Base-by-base conservation (phyloP, 495 filamentous ascomycete genomes). In the Ramalina intermedia region DNA sequence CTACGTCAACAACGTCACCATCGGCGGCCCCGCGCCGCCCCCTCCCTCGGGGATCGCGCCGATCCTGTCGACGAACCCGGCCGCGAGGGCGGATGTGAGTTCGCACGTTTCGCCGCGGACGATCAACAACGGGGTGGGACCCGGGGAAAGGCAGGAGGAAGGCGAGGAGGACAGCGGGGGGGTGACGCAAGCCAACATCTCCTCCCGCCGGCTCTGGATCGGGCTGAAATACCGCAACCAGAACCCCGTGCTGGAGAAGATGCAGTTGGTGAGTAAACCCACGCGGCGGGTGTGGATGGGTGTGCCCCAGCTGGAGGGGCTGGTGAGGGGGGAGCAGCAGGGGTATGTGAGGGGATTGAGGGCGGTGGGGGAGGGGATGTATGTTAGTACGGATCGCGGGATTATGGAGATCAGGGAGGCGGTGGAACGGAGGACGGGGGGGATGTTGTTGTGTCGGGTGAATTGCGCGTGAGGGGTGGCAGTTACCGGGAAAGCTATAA, bases 221-320 rank as follows among this genome's bases (percentile, higher is more conserved):
- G 89, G 87, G 8, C 65, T 96, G 57, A 96, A 96, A 69, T 98
- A 98, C 70, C 87, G 75, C 76, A 79, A 87, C 58, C 85, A 85
- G 59, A 69, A 84, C 61, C 85, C 93, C 3, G 91, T 98, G 43
- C 59, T 98, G 48, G 73, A 72, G 29, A 70, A 78, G 57, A 74
- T 94, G 64, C 55, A 56, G 26, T 65, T 87, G 66, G 69, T 94
- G 41, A 81, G 75, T 57, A 91, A 82, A 61, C 86, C 89, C 9
- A 94, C 73, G 59, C 74, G 82, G 56, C 64, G 77, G 55, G 69
- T 94, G 45, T 80, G 70, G 57, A 73, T 89, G 56, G 69, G 76
- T 40, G 64, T 80, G 18, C 48, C 63, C 40, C 74, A 74, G 11
- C 61, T 96, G 38, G 71, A 71, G 20, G 61, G 64, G 33, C 66